These are phyloP conservation scores for Diutina rugosa DNA, from an alignment of 1,139 yeast genomes.

Conservation along the genomic window DNA sequence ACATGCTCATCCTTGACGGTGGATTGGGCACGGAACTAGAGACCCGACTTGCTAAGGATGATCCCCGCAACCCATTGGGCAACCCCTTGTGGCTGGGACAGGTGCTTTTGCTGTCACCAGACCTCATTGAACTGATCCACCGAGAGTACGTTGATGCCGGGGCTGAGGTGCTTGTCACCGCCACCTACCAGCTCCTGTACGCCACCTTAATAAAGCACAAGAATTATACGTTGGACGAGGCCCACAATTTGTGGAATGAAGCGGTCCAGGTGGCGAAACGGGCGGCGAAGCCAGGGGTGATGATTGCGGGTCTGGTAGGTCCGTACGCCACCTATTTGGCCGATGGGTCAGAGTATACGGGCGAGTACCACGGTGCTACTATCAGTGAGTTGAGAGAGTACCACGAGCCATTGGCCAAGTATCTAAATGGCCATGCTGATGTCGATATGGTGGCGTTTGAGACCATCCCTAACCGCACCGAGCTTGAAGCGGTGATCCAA, in stretches of 20 bases:
- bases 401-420: conserved; percentile 35
- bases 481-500: conserved; percentile 24
- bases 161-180: conserved; percentile 41
- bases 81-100: conserved; percentile 49
- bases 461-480: conserved; percentile 47
- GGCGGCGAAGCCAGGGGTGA: conserved; percentile 10
- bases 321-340: conserved; percentile 60
- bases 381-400: conserved; percentile 23
- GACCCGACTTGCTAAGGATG: neutral
- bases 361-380: conserved; percentile 31
- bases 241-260: conserved; percentile 14
- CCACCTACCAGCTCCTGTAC: conserved; percentile 51
- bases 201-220: conserved; percentile 17
- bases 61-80: neutral
- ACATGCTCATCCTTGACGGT: neutral
- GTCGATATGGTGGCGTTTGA: conserved; percentile 51
- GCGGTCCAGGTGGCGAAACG: conserved; percentile 18
- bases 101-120: conserved; percentile 17
- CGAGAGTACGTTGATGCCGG: conserved; percentile 37
- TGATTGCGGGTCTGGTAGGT: conserved; percentile 52
- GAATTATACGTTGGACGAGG: neutral
- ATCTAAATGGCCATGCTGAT: conserved; percentile 17
- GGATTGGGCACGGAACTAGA: neutral
- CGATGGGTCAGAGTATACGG: conserved; percentile 59
- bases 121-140: conserved; percentile 25